A percentile compares a stretch with the other conserved stretches of the same genome.
Evolutionary conservation across 2,329 filamentous ascomycete genomes (phyloP).

Genomic region (Trichophyton schoenleinii): DNA sequence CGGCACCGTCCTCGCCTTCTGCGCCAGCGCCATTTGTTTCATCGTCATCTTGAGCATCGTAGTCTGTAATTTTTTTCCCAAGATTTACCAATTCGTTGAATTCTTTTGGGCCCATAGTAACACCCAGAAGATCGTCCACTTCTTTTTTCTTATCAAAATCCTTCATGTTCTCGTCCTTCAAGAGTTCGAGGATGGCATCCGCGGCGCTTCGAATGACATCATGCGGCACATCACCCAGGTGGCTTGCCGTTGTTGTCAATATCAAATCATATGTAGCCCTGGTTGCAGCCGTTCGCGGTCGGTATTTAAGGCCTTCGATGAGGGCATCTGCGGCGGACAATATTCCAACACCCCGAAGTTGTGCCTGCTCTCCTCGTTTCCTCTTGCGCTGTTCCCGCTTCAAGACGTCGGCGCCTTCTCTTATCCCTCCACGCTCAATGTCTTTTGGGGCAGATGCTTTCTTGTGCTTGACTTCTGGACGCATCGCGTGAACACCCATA

Average conservation of each 20-base stretch:
- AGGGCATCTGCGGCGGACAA: slow-evolving; percentile 72
- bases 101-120: slow-evolving; percentile 68
- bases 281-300: slow-evolving; percentile 80
- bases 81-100: slow-evolving; percentile 96
- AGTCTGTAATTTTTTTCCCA: slow-evolving; percentile 97
- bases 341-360: slow-evolving; percentile 61
- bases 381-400: slow-evolving; percentile 75
- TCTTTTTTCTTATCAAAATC: slow-evolving; percentile 98
- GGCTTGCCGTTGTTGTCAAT: slow-evolving; percentile 74
- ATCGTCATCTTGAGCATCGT: slow-evolving; percentile 90
- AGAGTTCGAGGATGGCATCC: slow-evolving; percentile 75
- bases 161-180: slow-evolving; percentile 92
- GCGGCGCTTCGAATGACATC: slow-evolving; percentile 88
- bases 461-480: slow-evolving; percentile 67
- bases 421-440: slow-evolving; percentile 61
- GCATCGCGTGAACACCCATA: slow-evolving; percentile 77
- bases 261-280: slow-evolving; percentile 91
- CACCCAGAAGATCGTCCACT: slow-evolving; percentile 84
- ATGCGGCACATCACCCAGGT: slow-evolving; percentile 83
- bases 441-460: slow-evolving; percentile 55
- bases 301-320: slow-evolving; percentile 83
- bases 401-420: slow-evolving; percentile 72
- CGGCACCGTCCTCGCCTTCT: slow-evolving; percentile 52
- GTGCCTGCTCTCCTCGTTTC: slow-evolving; percentile 60
- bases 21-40: slow-evolving; percentile 63